These are phyloP conservation scores for Sporothrix dimorphospora DNA, from an alignment of 2,329 filamentous ascomycete species.

Conservation along the genomic window DNA sequence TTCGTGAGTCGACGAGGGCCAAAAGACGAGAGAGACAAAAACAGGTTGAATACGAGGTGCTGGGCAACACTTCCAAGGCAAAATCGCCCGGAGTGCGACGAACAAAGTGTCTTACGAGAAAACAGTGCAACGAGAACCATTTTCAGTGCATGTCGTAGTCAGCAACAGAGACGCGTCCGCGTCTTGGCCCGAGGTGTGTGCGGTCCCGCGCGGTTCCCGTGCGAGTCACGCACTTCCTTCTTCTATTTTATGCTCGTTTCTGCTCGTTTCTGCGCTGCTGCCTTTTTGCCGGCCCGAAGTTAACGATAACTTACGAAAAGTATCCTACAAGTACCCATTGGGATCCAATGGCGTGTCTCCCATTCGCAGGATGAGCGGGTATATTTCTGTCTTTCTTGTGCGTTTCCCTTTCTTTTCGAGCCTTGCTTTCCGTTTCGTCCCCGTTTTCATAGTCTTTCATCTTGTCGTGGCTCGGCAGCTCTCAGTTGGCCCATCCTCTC, in stretches of 20 bases:
- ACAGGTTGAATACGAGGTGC: constrained; percentile 11
- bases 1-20: neutral
- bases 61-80: constrained; percentile 10
- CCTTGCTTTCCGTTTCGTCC: neutral
- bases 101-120: neutral
- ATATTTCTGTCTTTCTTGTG: neutral
- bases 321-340: neutral
- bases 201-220: neutral
- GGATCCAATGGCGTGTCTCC: neutral
- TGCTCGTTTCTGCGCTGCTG: neutral
- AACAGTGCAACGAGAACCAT: neutral
- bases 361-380: neutral
- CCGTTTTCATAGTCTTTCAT: neutral
- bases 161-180: constrained; percentile 12
- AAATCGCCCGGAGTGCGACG: neutral
- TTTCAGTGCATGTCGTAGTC: neutral
- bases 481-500: neutral
- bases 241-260: neutral
- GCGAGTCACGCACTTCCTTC: constrained; percentile 7
- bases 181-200: constrained; percentile 4
- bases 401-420: neutral
- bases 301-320: neutral
- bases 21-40: too few relatives aligned
- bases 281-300: constrained; percentile 15
- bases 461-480: neutral